Evolutionary conservation across 1,284 basidiomycete species (phyloP).

Genomic region (Ganoderma lingzhi): DNA sequence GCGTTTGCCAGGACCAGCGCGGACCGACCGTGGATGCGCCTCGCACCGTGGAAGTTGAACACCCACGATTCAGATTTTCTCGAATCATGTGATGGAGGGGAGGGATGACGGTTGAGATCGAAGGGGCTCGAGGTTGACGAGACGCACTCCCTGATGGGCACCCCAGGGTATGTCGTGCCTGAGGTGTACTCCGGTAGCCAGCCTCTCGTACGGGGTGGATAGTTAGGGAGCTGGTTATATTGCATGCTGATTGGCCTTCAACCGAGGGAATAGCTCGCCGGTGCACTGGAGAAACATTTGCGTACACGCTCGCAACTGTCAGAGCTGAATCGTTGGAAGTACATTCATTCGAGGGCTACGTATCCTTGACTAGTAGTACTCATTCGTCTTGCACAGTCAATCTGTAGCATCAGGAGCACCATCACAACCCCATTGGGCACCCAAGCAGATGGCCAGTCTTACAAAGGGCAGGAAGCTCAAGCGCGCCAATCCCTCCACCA

Average conservation of each 20-base stretch:
- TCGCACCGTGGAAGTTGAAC: constrained; percentile 43
- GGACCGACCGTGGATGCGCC: constrained; percentile 26
- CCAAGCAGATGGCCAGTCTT: constrained; percentile 22
- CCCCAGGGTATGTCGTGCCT: constrained; percentile 66
- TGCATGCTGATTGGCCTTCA: constrained; percentile 67
- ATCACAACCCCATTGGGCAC: background rate
- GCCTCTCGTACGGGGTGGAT: constrained; percentile 55
- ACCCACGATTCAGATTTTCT: constrained; percentile 28
- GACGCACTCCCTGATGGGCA: constrained; percentile 34
- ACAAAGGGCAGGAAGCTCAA: constrained; percentile 35
- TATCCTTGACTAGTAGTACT: too few relatives aligned
- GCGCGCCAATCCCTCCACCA: constrained; percentile 57
- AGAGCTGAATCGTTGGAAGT: too few relatives aligned
- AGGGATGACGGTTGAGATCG: background rate
- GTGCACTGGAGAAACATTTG: too few relatives aligned
- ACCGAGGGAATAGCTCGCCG: too few relatives aligned
- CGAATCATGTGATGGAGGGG: background rate
- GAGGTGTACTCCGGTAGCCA: constrained; percentile 59
- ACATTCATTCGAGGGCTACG: too few relatives aligned
- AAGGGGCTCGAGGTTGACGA: constrained; percentile 20
- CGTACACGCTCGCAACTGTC: too few relatives aligned
- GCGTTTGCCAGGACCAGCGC: constrained; percentile 52
- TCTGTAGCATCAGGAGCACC: too few relatives aligned
- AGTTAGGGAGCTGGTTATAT: constrained; percentile 58
- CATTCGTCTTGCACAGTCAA: too few relatives aligned